phyloP scores from a whole-genome alignment of 768 basidiomycete genomes.

The Coprinopsis sp. region DNA sequence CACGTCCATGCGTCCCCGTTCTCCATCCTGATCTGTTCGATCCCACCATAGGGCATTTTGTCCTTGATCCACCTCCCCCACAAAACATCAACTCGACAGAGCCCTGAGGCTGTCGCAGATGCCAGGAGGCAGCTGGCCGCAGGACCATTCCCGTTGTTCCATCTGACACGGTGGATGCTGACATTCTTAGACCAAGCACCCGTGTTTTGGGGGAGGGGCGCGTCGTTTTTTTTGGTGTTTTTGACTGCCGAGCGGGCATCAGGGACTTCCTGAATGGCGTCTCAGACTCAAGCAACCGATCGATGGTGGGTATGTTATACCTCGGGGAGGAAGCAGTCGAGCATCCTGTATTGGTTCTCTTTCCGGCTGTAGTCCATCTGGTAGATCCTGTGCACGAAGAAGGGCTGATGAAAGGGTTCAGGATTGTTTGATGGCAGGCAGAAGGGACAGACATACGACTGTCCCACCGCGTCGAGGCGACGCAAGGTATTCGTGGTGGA shows the following conservation, averaged over 20 bases:
- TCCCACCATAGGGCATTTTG: conserved; percentile 59
- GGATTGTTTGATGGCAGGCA: too few species aligned
- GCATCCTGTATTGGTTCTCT: conserved; percentile 74
- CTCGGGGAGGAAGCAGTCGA: conserved; percentile 81
- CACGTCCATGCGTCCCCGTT: conserved; percentile 40
- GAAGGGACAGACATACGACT: conserved; percentile 46
- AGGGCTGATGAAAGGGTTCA: conserved; percentile 55
- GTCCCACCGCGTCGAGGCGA: conserved; percentile 66
- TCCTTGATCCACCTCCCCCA: conserved; percentile 70
- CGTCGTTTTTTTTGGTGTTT: conserved; percentile 24
- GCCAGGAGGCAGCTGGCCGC: conserved; percentile 57
- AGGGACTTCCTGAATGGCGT: conserved; percentile 42
- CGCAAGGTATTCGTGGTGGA: conserved; percentile 68
- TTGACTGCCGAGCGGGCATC: conserved; percentile 35
- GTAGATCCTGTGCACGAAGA: conserved; percentile 75
- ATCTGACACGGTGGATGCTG: conserved; percentile 69
- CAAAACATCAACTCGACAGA: conserved; percentile 82
- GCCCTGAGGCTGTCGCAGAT: conserved; percentile 76
- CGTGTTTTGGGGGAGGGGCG: conserved; percentile 31
- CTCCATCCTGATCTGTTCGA: conserved; percentile 61
- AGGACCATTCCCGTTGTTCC: conserved; percentile 78
- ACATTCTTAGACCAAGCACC: conserved; percentile 81
- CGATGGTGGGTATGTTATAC: conserved; percentile 28
- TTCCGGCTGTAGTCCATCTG: conserved; percentile 84
- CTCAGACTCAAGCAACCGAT: neutral